Evolutionary conservation across 176 grass and related monocot genomes (phyloP), one percentile per base, ranked within the genome.

Genomic region (Zoysia japonica): DNA sequence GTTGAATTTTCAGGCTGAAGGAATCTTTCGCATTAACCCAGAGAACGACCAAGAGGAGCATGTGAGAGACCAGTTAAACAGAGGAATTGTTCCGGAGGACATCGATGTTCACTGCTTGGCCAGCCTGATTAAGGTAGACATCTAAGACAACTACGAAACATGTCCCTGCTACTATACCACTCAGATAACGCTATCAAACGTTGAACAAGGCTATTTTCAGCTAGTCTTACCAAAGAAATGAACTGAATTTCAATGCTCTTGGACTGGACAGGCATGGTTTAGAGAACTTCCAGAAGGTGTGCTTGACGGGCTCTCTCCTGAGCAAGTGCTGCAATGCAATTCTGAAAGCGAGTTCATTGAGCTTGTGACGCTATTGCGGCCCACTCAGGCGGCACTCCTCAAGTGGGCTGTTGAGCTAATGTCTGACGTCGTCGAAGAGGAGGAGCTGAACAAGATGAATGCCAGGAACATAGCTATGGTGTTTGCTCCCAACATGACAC

Each of bases 401-500:
- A 90, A 83, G 68, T 97, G 95, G 95, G 83, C 90, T 51, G 80
- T 97, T 53, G 95, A 92, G 20, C 85, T 98, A 39, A 98, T 94
- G 95, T 84, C 92, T 52, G 92, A 98, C 12, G 92, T 98, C 3
- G 92, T 98, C 4, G 83, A 98, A 73, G 95, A 92, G 48, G 94
- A 97, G 80, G 90, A 94, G 43, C 47, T 80, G 60, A 98, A 92
- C 85, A 98, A 98, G 84, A 98, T 93, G 95, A 98, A 98, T 74
- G 92, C 92, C 41, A 89, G 95, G 70, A 98, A 98, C 65, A 94
- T 98, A 42, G 90, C 95, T 6, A 94, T 98, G 95, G 92, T 94
- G 47, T 98, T 98, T 66, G 80, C 95, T 48, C 95, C 95, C 55
- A 98, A 98, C 81, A 92, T 94, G 95, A 94, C 95, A n/a, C 92